Evolutionary conservation across 129 eudicot species (phyloP), one percentile per base, ranked within the genome.

Genomic region (Saussurea involucrata): DNA sequence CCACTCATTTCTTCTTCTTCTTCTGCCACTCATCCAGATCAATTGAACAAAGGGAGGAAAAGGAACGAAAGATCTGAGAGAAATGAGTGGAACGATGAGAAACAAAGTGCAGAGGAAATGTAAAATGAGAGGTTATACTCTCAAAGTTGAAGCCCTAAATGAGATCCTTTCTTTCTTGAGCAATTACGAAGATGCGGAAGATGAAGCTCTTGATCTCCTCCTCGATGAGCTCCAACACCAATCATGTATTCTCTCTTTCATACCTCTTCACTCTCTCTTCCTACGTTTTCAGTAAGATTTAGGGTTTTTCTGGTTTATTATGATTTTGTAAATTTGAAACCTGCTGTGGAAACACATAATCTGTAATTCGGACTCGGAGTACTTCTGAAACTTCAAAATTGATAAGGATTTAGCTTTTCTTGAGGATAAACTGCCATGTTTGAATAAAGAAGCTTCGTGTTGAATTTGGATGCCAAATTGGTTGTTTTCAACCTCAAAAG

Each of bases 191-290:
- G 90, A 81, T 11, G 88, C 87, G 3, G 88, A 84, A 57, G 90
- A 88, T 53, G 96, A 91, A 75, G 93, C 96, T 78, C 81, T 91
- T 6, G 88, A 83, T 69, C 86, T 94, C 34, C 93, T 94, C 37
- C 88, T 94, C 10, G 97, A 91, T 28, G 89, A 86, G 71, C 92
- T 94, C 71, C 93, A 89, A 21, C 82, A 81, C 25, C 83, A 80
- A 37, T 74, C 93, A 24, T 44, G 97, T 89, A 87, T 1, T 29
- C 60, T 25, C 21, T 67, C 27, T 66, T 8, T 27, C 33, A 13
- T 29, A 13, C 31, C 22, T 12, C 28, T 37, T 28, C 49, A 28
- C 71, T 27, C 17, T 21, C 0, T 28, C 1, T 12, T 34, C 25
- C 3, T 42, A 7, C 8, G 12, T 4, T 6, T 49, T 9, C 13